A percentile compares a stretch with the other conserved stretches of the same genome.
phyloP scores from a whole-genome alignment of 2,329 filamentous ascomycete species.

The Iodosphaeria phyllophila region DNA sequence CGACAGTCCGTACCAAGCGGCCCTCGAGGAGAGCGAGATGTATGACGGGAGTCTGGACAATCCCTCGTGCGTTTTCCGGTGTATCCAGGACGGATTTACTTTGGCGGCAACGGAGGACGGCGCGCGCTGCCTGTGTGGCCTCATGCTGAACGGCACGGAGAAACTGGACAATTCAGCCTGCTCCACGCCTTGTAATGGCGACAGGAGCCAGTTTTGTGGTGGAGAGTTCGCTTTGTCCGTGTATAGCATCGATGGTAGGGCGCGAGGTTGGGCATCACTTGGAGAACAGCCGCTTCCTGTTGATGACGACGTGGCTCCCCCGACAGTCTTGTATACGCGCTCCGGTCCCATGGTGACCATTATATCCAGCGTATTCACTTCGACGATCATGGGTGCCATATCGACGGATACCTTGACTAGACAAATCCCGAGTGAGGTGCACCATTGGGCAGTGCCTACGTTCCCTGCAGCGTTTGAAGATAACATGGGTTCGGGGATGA shows the following conservation, averaged over 20 bases:
- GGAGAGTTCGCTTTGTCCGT: slow-evolving; percentile 25
- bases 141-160: slow-evolving; percentile 17
- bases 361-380: too few relatives aligned
- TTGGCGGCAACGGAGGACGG: slow-evolving; percentile 30
- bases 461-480: too few relatives aligned
- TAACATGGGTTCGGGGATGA: too few relatives aligned
- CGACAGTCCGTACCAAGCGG: slow-evolving; percentile 7
- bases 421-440: too few relatives aligned
- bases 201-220: slow-evolving; percentile 28
- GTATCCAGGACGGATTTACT: slow-evolving; percentile 21
- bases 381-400: slow-evolving; percentile 8
- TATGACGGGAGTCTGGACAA: too few relatives aligned
- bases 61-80: slow-evolving; percentile 25
- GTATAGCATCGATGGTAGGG: slow-evolving; percentile 19
- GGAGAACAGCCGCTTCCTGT: slow-evolving; percentile 10
- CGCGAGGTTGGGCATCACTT: slow-evolving; percentile 13
- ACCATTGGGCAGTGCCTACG: too few relatives aligned
- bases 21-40: slow-evolving; percentile 5
- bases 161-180: slow-evolving; percentile 26
- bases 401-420: slow-evolving; percentile 4
- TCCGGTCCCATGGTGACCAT: slow-evolving; percentile 11
- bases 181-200: slow-evolving; percentile 28
- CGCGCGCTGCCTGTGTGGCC: slow-evolving; percentile 28
- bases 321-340: slow-evolving; percentile 8
- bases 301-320: slow-evolving; percentile 8